Evolutionary conservation across 768 basidiomycete species (phyloP).

Genomic region (Dentipellis fragilis): DNA sequence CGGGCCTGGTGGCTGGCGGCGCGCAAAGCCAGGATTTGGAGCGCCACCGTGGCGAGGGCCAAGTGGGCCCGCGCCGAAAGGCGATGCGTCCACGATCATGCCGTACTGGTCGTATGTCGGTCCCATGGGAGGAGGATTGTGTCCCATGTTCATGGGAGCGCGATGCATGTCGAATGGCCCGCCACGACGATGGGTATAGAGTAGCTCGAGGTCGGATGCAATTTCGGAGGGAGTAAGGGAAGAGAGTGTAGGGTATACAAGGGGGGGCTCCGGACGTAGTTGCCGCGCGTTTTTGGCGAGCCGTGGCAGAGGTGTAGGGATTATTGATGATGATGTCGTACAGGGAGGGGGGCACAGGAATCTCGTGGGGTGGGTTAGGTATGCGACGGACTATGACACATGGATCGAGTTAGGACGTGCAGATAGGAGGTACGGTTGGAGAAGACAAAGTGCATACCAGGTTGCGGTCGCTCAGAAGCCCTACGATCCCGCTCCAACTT

Average conservation of each 20-base stretch:
- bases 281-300: constrained; percentile 13
- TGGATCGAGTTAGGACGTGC: neutral
- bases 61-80: constrained; percentile 5
- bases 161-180: neutral
- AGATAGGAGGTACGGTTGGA: neutral
- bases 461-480: constrained; percentile 63
- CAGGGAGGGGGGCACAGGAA: constrained; percentile 49
- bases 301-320: constrained; percentile 31
- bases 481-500: constrained; percentile 80
- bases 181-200: constrained; percentile 17
- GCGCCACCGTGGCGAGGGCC: constrained; percentile 3
- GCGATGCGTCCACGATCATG: constrained; percentile 8
- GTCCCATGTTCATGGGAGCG: constrained; percentile 4
- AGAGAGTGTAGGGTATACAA: constrained; percentile 22
- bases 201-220: constrained; percentile 21
- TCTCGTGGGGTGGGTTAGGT: constrained; percentile 41
- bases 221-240: constrained; percentile 22
- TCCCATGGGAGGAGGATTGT: constrained; percentile 3
- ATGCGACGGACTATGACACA: constrained; percentile 45
- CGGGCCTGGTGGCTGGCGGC: constrained; percentile 9
- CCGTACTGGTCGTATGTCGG: neutral
- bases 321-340: constrained; percentile 57
- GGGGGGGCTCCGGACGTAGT: constrained; percentile 6
- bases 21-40: neutral
- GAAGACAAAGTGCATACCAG: constrained; percentile 35